phyloP scores from a whole-genome alignment of 495 filamentous ascomycete species.

The Peziza echinospora region DNA sequence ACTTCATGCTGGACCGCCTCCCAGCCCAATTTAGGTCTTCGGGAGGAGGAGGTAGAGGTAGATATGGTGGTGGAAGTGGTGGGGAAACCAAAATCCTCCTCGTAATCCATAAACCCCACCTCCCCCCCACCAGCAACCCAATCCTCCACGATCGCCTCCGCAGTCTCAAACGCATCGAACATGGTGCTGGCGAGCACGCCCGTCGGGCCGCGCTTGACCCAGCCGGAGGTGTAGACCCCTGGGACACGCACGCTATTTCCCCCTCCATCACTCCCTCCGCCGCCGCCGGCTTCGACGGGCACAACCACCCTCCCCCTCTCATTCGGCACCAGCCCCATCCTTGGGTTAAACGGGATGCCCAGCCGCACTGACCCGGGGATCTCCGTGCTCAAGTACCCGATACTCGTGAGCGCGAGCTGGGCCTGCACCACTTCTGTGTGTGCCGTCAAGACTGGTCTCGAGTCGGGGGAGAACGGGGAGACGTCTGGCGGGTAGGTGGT shows the following conservation, averaged over 20 bases:
- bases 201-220: slow-evolving; percentile 88
- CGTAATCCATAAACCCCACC: slow-evolving; percentile 11
- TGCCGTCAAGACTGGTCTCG: slow-evolving; percentile 3
- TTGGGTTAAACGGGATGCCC: slow-evolving; percentile 54
- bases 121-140: slow-evolving; percentile 28
- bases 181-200: slow-evolving; percentile 93
- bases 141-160: slow-evolving; percentile 55
- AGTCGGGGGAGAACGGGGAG: slow-evolving; percentile 23
- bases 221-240: slow-evolving; percentile 82
- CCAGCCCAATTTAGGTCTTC: background rate
- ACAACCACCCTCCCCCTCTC: slow-evolving; percentile 56
- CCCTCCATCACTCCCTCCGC: background rate
- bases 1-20: slow-evolving; percentile 26
- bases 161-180: slow-evolving; percentile 82
- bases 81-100: no score
- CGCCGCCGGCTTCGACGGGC: slow-evolving; percentile 13
- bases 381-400: slow-evolving; percentile 69
- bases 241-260: slow-evolving; percentile 26
- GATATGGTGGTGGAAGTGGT: no score
- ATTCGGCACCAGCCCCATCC: slow-evolving; percentile 59
- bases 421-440: slow-evolving; percentile 28
- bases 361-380: slow-evolving; percentile 56
- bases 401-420: slow-evolving; percentile 61
- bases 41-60: no score
- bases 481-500: slow-evolving; percentile 29